These are phyloP conservation scores for Ballota nigra DNA, from an alignment of 257 asterid genomes.

Conservation along the genomic window DNA sequence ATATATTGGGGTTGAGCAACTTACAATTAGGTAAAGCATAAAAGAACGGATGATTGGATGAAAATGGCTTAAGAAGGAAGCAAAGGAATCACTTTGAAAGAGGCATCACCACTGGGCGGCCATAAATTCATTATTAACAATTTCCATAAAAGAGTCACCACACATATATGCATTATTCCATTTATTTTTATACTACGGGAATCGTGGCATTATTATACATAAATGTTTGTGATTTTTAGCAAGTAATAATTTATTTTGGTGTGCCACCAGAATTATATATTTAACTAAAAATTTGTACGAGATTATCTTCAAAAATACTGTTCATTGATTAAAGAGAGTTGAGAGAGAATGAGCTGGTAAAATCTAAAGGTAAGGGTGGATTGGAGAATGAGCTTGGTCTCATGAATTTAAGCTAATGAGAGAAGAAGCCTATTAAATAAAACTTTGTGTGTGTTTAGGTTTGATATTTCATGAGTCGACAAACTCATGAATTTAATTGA, in stretches of 20 bases:
- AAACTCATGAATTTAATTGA: no score
- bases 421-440: no score
- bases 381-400: no score
- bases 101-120: conserved; percentile 50
- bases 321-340: no score
- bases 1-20: conserved; percentile 28
- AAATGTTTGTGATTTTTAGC: background rate
- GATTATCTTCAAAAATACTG: no score
- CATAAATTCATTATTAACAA: conserved; percentile 28
- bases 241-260: background rate
- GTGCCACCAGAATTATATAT: no score
- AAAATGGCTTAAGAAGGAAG: conserved; percentile 81
- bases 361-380: no score
- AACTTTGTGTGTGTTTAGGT: no score
- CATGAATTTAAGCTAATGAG: no score
- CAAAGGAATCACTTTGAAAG: conserved; percentile 53
- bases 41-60: conserved; percentile 46
- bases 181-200: background rate
- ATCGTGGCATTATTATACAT: background rate
- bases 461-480: no score
- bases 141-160: conserved; percentile 26
- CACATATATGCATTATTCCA: conserved; percentile 5
- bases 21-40: conserved; percentile 45
- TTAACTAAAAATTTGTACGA: no score
- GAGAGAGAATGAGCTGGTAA: no score